Evolutionary conservation across 2,329 filamentous ascomycete genomes (phyloP), one percentile per base, ranked within the genome.

Genomic region (Calonectria leucothoes): DNA sequence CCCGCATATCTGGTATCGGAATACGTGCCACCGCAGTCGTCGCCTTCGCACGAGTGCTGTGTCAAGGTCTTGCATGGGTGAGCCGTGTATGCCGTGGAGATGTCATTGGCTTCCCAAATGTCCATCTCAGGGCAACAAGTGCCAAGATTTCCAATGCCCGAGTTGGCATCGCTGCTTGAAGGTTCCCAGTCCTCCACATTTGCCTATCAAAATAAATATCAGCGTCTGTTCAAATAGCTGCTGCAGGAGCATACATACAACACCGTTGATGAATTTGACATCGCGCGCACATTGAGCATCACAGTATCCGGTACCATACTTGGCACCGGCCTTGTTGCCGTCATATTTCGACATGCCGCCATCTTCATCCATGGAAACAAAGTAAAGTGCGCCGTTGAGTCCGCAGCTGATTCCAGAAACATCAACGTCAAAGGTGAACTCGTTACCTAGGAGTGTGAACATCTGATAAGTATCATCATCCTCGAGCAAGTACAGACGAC

Each of bases 361-460:
- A 74, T 91, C 89, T 12, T 84, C 83, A 45, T 91, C 88, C 91
- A 92, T 92, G 79, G 88, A 86, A 37, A 90, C 87, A 70, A 92
- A 89, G 84, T 94, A 94, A 55, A 94, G 84, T 57, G 92, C 93
- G 67, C 92, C 93, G 83, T 95, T 94, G 70, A 94, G 84, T 69
- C 93, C 93, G 80, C 93, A 94, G 70, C 89, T 89, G 11, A 94
- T 86, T 77, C 89, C 88, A 52, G 91, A 93, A 42, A 93, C 89
- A 79, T 94, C 92, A 33, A 94, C 92, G 66, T 94, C 92, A 71
- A 94, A 94, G 59, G 91, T 92, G 83, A 94, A 91, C 83, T 94
- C 93, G 80, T 92, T 88, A 83, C 90, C 90, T 65, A 91, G 86
- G 57, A 94, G 86, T 69, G 90, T 87, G 84, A 93, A 91, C 80